Conservation (phyloP, 2,329 filamentous ascomycete genomes). For the Aureobasidium sp. region DNA sequence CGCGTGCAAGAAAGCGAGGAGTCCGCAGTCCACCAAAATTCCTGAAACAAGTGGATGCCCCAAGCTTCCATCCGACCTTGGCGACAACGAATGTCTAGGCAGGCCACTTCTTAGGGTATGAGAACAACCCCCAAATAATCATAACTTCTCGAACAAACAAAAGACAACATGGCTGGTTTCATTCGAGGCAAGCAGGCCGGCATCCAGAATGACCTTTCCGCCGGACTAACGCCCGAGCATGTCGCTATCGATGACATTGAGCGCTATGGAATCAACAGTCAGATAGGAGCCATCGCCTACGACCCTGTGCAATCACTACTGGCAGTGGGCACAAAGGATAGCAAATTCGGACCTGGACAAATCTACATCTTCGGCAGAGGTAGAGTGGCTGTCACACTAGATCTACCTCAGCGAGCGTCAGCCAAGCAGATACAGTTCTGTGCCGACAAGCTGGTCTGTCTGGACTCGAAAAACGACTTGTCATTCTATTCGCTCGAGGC, state of each 20-base stretch:
- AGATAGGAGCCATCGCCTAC: conserved; percentile 73
- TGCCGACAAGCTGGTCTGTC: conserved; percentile 73
- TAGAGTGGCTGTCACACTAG: conserved; percentile 69
- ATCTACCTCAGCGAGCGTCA: conserved; percentile 64
- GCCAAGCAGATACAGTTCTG: conserved; percentile 76
- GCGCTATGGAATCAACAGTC: conserved; percentile 65
- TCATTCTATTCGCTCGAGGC: conserved; percentile 73
- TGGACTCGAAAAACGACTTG: conserved; percentile 82
- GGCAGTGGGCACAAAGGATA: conserved; percentile 83
- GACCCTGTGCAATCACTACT: conserved; percentile 91
- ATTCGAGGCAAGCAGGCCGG: conserved; percentile 89
- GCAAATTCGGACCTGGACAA: conserved; percentile 75
- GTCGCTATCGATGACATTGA: conserved; percentile 77
- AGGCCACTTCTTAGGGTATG: not conserved
- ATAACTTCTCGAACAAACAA: not conserved
- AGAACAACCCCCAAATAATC: not conserved
- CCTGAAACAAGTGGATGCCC: not conserved
- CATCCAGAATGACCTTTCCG: conserved; percentile 84
- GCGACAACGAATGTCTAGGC: conserved; percentile 5
- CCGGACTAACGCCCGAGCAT: conserved; percentile 66
- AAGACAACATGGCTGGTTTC: conserved; percentile 67
- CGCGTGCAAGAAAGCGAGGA: not conserved
- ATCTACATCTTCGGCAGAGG: conserved; percentile 84
- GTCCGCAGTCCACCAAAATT: not conserved
- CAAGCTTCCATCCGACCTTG: conserved; percentile 5